Evolutionary conservation across 257 asterid species (phyloP), one percentile per base, ranked within the genome.

Genomic region (Salvia hispanica): DNA sequence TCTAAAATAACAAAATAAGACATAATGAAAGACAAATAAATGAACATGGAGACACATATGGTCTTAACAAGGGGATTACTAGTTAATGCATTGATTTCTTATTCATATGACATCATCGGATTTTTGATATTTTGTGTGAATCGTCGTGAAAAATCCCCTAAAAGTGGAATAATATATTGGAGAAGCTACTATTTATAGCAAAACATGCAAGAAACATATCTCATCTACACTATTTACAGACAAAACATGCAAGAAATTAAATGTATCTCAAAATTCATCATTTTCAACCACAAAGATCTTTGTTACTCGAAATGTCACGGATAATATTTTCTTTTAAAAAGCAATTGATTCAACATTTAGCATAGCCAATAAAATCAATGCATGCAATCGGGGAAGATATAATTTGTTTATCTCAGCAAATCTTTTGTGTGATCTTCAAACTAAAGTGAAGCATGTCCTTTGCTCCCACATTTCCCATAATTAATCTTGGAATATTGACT

Each of bases 401-500:
- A 9, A 14, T 54, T 45, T 13, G 8, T 62, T 31, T 13, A 53
- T 44, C 36, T 7, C 5, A 46, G 40, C 54, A 66, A 70, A 66
- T 76, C 47, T 72, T 69, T 50, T 51, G 56, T 68, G 53, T 40
- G 59, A 77, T 72, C 70, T 67, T 76, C 53, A 40, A 57, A 66
- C 55, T 21, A 75, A 75, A 78, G 79, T 63, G 43, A 72, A 70
- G 65, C 68, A 46, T 69, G 79, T 57, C 69, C 40, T 33, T 69
- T 62, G 60, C 55, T 53, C 54, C 42, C 50, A 2, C 47, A 60
- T 55, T 69, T 53, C 54, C 42, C 50, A 2, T 53, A 60, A 60
- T 69, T 47, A 50, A 68, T 65, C 50, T 76, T 73, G 71, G 74
- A 73, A 40, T 7, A 40, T 79, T 60, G 80, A 76, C 78, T 56